Evolutionary conservation across 2,329 filamentous ascomycete genomes (phyloP), one percentile per base, ranked within the genome.

Genomic region (Fusarium sp.): DNA sequence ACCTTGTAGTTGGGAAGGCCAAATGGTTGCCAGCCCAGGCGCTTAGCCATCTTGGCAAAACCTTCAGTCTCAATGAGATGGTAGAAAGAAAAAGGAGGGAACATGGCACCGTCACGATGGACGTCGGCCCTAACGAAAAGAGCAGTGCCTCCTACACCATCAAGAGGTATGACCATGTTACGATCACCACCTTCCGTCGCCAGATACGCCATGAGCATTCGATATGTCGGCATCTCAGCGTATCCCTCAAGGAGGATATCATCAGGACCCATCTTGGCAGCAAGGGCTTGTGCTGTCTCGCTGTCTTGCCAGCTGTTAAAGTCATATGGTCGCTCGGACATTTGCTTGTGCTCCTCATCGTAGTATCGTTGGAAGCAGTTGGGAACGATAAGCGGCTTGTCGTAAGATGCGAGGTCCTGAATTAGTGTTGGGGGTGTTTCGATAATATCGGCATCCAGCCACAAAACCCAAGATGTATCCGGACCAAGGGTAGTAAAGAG

Each of bases 1-100:
- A 98, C 96, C 86, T 95, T 94, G 83, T 99, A 99, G 82, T 98
- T 97, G 43, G 96, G 96, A 76, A 98, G 83, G n/a, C 96, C 96
- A 73, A 87, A 93, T 62, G 92, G 88, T 66, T 91, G 86, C 90
- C 94, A 98, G 50, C 94, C 94, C 76, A 99, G 80, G 70, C 96
- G 86, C 79, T 89, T 91, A 14, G 94, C 94, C 96, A 99, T 99
- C 82, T 95, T 97, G 19, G 96, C 94, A 77, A 99, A 99, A 0
- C 96, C 96, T 77, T 99, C 96, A 1, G 96, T 98, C 84, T 99
- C 96, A 65, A 99, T 97, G 65, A 99, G 85, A 80, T 99, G 92
- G 78, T 98, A 98, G 78, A 99, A 99, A 5, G 95, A 82, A 78
- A 99, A 99, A 0, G 96, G 89, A 19, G 96, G 96, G 82, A 99